Percentiles rank a stretch among this genome's conserved stretches.
These are phyloP conservation scores for Dothistroma septosporum DNA, from an alignment of 2,329 filamentous ascomycete species.

Conservation along the genomic window DNA sequence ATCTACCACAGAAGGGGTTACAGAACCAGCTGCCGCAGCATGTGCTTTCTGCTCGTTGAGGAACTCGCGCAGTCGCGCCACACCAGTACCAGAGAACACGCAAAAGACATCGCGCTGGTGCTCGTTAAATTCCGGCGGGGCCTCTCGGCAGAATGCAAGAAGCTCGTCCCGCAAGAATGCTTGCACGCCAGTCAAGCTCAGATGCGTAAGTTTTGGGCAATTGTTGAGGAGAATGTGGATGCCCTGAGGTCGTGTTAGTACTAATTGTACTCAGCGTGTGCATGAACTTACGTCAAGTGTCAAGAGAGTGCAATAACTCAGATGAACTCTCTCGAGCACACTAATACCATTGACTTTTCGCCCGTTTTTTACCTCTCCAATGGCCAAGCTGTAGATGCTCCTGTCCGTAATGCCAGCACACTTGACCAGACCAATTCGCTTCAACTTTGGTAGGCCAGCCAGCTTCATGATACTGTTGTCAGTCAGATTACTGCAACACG, in stretches of 20 bases:
- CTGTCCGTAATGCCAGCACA: constrained; percentile 85
- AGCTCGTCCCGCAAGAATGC: constrained; percentile 85
- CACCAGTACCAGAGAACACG: constrained; percentile 88
- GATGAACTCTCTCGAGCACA: constrained; percentile 82
- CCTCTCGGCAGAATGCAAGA: constrained; percentile 77
- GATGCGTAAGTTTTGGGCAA: constrained; percentile 86
- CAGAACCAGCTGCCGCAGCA: constrained; percentile 14
- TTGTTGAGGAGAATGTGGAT: constrained; percentile 85
- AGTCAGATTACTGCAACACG: constrained; percentile 87
- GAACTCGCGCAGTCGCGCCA: constrained; percentile 70
- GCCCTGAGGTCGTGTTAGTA: constrained; percentile 56
- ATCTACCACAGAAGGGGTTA: constrained; percentile 20
- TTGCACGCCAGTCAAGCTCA: constrained; percentile 89
- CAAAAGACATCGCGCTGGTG: constrained; percentile 96
- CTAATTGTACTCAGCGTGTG: neutral
- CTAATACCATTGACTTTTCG: constrained; percentile 52
- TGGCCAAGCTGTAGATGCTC: constrained; percentile 77
- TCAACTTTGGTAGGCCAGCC: constrained; percentile 83
- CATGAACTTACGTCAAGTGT: constrained; percentile 65
- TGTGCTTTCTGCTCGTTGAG: constrained; percentile 54
- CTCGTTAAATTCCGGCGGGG: constrained; percentile 89
- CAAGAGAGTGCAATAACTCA: constrained; percentile 88
- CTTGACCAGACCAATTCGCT: constrained; percentile 92
- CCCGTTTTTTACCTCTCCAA: constrained; percentile 41
- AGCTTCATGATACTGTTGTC: constrained; percentile 81